Base-by-base conservation (phyloP, 73 alveolate genomes). In the Uronychia binucleata region DNA sequence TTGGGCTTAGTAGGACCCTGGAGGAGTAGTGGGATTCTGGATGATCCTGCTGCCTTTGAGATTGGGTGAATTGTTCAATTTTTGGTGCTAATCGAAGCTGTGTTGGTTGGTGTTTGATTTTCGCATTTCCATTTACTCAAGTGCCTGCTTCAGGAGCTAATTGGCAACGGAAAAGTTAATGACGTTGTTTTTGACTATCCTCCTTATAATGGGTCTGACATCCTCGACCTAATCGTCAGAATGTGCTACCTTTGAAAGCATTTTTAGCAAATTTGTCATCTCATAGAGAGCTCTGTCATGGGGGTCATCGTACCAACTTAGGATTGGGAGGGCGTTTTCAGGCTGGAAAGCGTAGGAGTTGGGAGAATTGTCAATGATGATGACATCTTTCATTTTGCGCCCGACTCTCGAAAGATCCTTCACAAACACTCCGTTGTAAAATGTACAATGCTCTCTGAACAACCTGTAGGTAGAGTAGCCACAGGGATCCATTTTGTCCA, bases 361-460 rank as follows among this genome's bases (percentile, higher is more conserved):
- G 1, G 93, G 93, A 67, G 93, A 82, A 80, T 94, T 94, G 87
- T 94, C 98, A 25, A 94, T 86, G 86, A 94, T 94, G 32, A 94
- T 94, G 58, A 93, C 88, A 89, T 97, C 98, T 92, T 91, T 88
- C 91, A 97, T 88, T 59, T 93, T 90, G 14, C 99, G 88, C 30
- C 92, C 95, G 28, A 88, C 57, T 5, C 83, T 46, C 11, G 94
- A 85, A 57, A 95, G 82, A 82, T 95, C 97, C 91, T 95, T 95
- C 76, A 91, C 96, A 79, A 91, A 95, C 67, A 88, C 92, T 13
- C 90, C 92, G 85, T 91, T 91, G 30, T 81, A 58, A 57, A 90
- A 79, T 1, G 98, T 93, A 82, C 99, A 95, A 67, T 95, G 98
- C 83, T 92, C 97, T 77, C 99, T 46, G 60, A 86, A 95, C 27